Conservation (phyloP, 176 grass and related monocot species). For the Puccinellia tenuiflora region DNA sequence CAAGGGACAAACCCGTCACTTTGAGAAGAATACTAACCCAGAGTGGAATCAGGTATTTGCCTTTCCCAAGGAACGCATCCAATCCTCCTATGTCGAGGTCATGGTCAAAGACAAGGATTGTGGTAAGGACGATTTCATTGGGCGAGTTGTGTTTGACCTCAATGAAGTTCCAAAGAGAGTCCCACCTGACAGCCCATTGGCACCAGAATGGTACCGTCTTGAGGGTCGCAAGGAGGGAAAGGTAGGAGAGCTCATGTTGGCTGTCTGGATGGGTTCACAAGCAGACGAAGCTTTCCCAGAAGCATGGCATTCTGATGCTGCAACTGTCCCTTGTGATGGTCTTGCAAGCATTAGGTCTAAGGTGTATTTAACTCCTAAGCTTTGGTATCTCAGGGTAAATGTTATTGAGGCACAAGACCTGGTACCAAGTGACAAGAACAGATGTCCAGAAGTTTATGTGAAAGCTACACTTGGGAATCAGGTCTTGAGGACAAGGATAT, state of each 20-base stretch:
- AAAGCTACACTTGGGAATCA: slow-evolving; percentile 55
- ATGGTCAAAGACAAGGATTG: slow-evolving; percentile 52
- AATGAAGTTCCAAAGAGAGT: slow-evolving; percentile 59
- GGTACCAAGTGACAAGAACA: slow-evolving; percentile 38
- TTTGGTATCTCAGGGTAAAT: slow-evolving; percentile 66
- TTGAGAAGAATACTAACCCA: slow-evolving; percentile 49
- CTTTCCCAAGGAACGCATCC: slow-evolving; percentile 56
- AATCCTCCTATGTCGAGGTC: slow-evolving; percentile 36
- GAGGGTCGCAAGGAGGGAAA: slow-evolving; percentile 44
- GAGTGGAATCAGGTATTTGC: slow-evolving; percentile 65
- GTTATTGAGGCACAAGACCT: slow-evolving; percentile 60
- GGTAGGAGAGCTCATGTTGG: slow-evolving; percentile 59
- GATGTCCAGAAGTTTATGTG: slow-evolving; percentile 47
- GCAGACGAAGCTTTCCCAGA: slow-evolving; percentile 61
- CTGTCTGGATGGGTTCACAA: slow-evolving; percentile 56
- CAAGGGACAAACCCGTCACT: slow-evolving; percentile 46
- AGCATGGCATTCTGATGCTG: slow-evolving; percentile 65
- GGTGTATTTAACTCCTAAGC: slow-evolving; percentile 72
- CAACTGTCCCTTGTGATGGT: slow-evolving; percentile 51
- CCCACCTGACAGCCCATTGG: slow-evolving; percentile 62
- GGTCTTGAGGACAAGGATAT: slow-evolving; percentile 36
- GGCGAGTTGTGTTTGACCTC: slow-evolving; percentile 47
- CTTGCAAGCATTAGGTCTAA: slow-evolving; percentile 50
- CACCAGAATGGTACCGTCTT: slow-evolving; percentile 49
- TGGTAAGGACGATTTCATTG: slow-evolving; percentile 49